phyloP scores from a whole-genome alignment of 1,139 yeast genomes.

The Saccharomyces pastorianus region DNA sequence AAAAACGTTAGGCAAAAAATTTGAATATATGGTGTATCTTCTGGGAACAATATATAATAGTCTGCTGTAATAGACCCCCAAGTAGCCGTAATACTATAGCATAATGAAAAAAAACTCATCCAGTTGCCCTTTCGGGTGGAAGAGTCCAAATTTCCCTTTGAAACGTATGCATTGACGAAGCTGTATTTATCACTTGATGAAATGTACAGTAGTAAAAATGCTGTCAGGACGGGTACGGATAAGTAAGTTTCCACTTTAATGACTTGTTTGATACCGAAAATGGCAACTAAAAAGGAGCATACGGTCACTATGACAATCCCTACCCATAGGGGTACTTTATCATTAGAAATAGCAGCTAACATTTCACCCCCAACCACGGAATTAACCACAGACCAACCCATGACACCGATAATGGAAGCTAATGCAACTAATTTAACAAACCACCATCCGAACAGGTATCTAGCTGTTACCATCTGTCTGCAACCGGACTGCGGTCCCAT shows the following conservation, averaged over 20 bases:
- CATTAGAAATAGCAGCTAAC: slow-evolving; percentile 53
- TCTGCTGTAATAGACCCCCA: slow-evolving; percentile 90
- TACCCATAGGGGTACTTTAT: slow-evolving; percentile 56
- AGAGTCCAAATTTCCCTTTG: slow-evolving; percentile 33
- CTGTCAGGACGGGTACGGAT: slow-evolving; percentile 61
- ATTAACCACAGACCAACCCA: slow-evolving; percentile 83
- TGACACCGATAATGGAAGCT: slow-evolving; percentile 62
- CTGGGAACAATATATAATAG: slow-evolving; percentile 78
- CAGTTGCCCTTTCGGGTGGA: slow-evolving; percentile 53
- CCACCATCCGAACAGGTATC: slow-evolving; percentile 79
- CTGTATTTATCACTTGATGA: slow-evolving; percentile 50
- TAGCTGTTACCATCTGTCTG: slow-evolving; percentile 76
- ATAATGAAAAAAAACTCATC: slow-evolving; percentile 64
- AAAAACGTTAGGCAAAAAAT: slow-evolving; percentile 57
- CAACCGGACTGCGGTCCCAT: slow-evolving; percentile 88
- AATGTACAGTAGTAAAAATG: slow-evolving; percentile 63
- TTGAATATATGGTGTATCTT: slow-evolving; percentile 50
- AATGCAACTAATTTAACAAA: slow-evolving; percentile 65
- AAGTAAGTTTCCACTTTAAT: slow-evolving; percentile 60
- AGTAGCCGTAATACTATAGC: slow-evolving; percentile 75
- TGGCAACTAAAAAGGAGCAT: slow-evolving; percentile 56
- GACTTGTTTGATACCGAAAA: slow-evolving; percentile 68
- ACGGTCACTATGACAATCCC: slow-evolving; percentile 67
- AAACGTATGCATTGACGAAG: slow-evolving; percentile 25
- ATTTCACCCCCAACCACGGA: slow-evolving; percentile 84